Evolutionary conservation across 139 green algal species (phyloP), one percentile per base, ranked within the genome.

Genomic region (Chlamydomonas incerta): DNA sequence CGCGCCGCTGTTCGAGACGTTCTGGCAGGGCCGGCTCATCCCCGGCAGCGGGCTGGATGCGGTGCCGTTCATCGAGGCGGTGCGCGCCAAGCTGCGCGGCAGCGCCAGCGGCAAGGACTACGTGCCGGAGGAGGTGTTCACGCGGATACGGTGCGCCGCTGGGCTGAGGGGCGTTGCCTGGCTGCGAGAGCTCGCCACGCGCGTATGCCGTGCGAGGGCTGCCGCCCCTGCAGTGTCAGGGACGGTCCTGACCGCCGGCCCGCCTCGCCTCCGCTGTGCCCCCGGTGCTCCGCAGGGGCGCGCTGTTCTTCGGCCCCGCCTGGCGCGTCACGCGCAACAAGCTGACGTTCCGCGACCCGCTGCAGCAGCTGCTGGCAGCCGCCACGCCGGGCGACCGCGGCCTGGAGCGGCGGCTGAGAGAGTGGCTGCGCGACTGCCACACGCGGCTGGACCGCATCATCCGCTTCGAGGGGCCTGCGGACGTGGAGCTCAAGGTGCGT

Each of bases 241-340:
- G n/a, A n/a, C n/a, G n/a, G n/a, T n/a, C n/a, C n/a, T n/a, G n/a
- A n/a, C n/a, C n/a, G n/a, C n/a, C n/a, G n/a, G n/a, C n/a, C n/a
- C n/a, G n/a, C n/a, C n/a, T 66, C 20, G 8, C 20, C 58, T 18
- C 58, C 28, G 58, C 58, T 66, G 18, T 29, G 15, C 11, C 58
- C 28, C 58, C 20, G 18, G 3, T 34, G 9, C 28, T 8, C 58
- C 94, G 60, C 86, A 90, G 95, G 0, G 95, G 95, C 57, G 88
- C 92, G 23, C 95, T 97, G 21, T 97, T 97, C 89, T 95, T 97
- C 63, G 95, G 94, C 20, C 93, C 94, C 0, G 80, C 80, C 33
- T 97, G 95, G 87, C 83, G 85, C 23, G 95, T 97, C 31, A 97
- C 95, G 8, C 91, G 95, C 85, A 97, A 97, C 93, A 97, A 96